Conservation (phyloP, 2,329 filamentous ascomycete genomes). For the Arthrinium phaeospermum region DNA sequence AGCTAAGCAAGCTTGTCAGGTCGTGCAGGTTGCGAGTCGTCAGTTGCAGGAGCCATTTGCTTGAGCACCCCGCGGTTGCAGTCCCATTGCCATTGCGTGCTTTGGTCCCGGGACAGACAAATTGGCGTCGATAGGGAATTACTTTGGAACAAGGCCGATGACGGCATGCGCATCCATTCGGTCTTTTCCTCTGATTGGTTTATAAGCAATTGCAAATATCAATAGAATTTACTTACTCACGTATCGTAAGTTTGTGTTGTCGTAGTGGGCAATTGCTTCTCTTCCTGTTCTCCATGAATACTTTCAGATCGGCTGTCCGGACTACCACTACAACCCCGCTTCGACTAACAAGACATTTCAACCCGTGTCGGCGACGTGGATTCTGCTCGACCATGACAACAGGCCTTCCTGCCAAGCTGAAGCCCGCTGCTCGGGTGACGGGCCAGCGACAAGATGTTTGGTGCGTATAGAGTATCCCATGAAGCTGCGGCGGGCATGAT, state of each 20-base stretch:
- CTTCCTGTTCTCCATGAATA: slow-evolving; percentile 3
- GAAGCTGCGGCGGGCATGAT: neutral
- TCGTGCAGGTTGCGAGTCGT: neutral
- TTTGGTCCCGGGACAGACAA: neutral
- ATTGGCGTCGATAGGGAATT: neutral
- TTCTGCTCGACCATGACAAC: slow-evolving; percentile 46
- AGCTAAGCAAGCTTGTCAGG: neutral
- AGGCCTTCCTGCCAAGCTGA: slow-evolving; percentile 49
- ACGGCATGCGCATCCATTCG: neutral
- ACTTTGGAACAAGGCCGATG: neutral
- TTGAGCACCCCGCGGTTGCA: neutral
- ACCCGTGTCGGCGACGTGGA: slow-evolving; percentile 22
- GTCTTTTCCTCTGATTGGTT: neutral
- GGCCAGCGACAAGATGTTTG: slow-evolving; percentile 59
- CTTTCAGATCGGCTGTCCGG: neutral
- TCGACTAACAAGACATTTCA: slow-evolving; percentile 2
- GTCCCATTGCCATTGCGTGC: slow-evolving; percentile 11
- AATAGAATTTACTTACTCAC: slow-evolving; percentile 8
- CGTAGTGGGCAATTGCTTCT: neutral
- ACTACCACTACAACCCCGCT: neutral
- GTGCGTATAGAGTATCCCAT: slow-evolving; percentile 39
- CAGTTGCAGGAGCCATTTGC: neutral
- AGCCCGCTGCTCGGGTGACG: slow-evolving; percentile 56
- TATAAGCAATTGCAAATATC: neutral
- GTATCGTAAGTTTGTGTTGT: neutral